phyloP scores from a whole-genome alignment of 805 yeast genomes.

The Clavispora santaluciae region DNA sequence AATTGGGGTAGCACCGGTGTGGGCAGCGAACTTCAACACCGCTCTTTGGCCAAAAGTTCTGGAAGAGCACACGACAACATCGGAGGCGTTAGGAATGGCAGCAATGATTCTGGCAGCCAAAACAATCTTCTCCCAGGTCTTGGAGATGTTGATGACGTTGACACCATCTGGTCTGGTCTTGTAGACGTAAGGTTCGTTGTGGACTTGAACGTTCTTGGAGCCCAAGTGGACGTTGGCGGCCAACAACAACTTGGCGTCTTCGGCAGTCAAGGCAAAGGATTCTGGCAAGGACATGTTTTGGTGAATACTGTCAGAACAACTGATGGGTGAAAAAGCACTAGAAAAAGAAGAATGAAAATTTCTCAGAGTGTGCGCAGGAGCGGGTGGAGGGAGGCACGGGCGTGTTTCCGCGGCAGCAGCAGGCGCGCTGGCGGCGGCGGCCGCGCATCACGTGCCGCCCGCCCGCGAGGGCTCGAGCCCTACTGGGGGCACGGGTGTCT shows the following conservation, averaged over 20 bases:
- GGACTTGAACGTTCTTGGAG: conserved; percentile 97
- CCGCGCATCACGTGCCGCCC: too few species aligned
- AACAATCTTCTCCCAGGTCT: conserved; percentile 99
- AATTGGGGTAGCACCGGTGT: conserved; percentile 99
- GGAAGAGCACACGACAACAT: conserved; percentile 97
- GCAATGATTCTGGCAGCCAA: conserved; percentile 99
- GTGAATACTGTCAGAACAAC: conserved; percentile 14
- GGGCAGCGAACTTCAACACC: conserved; percentile 98
- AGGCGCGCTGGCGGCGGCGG: neutral
- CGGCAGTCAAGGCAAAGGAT: conserved; percentile 89
- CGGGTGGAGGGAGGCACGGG: conserved; percentile 11
- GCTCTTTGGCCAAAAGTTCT: conserved; percentile 99
- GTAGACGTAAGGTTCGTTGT: conserved; percentile 95
- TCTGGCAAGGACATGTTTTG: conserved; percentile 73
- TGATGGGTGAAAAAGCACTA: conserved; percentile 12
- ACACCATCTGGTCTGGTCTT: conserved; percentile 99
- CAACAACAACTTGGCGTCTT: conserved; percentile 97
- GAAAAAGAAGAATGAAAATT: conserved; percentile 17
- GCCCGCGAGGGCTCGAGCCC: neutral
- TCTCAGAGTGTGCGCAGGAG: conserved; percentile 18
- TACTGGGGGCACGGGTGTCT: too few species aligned
- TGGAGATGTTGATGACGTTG: conserved; percentile 95
- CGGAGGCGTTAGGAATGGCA: conserved; percentile 97
- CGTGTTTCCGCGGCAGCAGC: neutral
- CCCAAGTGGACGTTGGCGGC: conserved; percentile 99